phyloP scores from a whole-genome alignment of 441 rosid species.

The Adansonia rubrostipa region DNA sequence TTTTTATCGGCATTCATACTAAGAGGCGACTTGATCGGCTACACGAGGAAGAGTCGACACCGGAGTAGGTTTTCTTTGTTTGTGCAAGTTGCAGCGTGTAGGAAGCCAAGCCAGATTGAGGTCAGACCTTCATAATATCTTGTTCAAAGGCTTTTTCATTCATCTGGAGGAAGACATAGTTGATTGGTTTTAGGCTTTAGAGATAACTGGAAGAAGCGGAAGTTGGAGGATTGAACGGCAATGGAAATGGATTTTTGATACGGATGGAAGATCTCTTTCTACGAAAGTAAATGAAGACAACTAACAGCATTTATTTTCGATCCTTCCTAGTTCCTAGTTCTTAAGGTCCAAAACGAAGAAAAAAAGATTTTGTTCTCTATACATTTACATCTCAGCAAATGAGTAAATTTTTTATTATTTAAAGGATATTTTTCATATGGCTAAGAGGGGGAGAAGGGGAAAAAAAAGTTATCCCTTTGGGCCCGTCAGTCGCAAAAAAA shows the following conservation, averaged over 20 bases:
- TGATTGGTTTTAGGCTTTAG: not conserved
- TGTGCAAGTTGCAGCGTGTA: not conserved
- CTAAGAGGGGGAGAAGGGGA: not conserved
- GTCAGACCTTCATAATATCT: not conserved
- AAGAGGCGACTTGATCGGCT: not conserved
- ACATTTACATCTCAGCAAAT: not conserved
- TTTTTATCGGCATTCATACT: conserved; percentile 12
- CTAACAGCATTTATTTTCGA: too few relatives aligned
- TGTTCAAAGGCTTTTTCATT: not conserved
- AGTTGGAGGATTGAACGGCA: not conserved
- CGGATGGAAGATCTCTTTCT: too few relatives aligned
- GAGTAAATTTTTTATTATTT: not conserved
- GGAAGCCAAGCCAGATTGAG: not conserved
- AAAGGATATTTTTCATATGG: not conserved
- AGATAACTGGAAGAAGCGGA: not conserved
- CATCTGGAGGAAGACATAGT: not conserved
- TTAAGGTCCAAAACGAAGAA: too few relatives aligned
- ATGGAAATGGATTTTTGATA: not conserved
- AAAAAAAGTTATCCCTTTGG: not conserved
- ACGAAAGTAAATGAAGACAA: not conserved
- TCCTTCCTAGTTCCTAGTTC: not conserved
- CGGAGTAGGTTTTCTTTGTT: not conserved
- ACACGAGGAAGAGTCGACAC: conserved; percentile 1
- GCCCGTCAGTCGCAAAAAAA: not conserved
- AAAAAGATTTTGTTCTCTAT: not conserved